Evolutionary conservation across 1,284 basidiomycete species (phyloP).

Genomic region (Cryptococcus amylolentus): DNA sequence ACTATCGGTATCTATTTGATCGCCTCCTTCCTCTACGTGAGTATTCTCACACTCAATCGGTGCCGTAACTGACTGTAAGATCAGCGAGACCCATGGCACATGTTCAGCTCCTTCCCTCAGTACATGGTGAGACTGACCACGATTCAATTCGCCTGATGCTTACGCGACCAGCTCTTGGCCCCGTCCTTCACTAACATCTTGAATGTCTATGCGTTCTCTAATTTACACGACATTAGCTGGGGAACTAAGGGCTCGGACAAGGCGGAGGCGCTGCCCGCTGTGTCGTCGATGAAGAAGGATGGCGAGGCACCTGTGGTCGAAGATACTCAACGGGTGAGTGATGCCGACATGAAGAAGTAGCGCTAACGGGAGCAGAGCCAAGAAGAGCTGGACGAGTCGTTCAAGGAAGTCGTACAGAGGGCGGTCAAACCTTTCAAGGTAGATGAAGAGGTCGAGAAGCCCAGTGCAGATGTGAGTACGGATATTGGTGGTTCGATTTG

Average conservation of each 20-base stretch:
- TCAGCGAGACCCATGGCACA: slow-evolving; percentile 96
- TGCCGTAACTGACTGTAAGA: slow-evolving; percentile 5
- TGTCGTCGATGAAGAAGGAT: slow-evolving; percentile 79
- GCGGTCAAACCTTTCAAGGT: slow-evolving; percentile 79
- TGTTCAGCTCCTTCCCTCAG: slow-evolving; percentile 94
- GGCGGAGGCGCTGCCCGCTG: slow-evolving; percentile 86
- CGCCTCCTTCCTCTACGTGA: slow-evolving; percentile 83
- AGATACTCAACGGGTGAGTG: slow-evolving; percentile 63
- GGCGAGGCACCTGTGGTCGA: slow-evolving; percentile 74
- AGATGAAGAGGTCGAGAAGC: slow-evolving; percentile 65
- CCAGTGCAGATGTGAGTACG: slow-evolving; percentile 66
- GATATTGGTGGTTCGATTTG: not conserved
- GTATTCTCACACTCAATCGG: slow-evolving; percentile 40
- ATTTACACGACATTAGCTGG: slow-evolving; percentile 77
- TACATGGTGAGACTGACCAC: slow-evolving; percentile 57
- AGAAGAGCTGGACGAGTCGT: slow-evolving; percentile 86
- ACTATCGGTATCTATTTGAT: slow-evolving; percentile 82
- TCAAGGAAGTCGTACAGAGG: slow-evolving; percentile 88
- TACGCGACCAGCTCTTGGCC: slow-evolving; percentile 59
- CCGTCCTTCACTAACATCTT: slow-evolving; percentile 91
- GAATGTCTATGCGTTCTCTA: slow-evolving; percentile 96
- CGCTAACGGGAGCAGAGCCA: slow-evolving; percentile 49
- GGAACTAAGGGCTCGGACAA: slow-evolving; percentile 95
- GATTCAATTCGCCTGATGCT: not conserved
- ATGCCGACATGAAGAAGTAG: not conserved